Conservation (phyloP, 805 yeast genomes). For the Sugiyamaella boreocaroliniensis region DNA sequence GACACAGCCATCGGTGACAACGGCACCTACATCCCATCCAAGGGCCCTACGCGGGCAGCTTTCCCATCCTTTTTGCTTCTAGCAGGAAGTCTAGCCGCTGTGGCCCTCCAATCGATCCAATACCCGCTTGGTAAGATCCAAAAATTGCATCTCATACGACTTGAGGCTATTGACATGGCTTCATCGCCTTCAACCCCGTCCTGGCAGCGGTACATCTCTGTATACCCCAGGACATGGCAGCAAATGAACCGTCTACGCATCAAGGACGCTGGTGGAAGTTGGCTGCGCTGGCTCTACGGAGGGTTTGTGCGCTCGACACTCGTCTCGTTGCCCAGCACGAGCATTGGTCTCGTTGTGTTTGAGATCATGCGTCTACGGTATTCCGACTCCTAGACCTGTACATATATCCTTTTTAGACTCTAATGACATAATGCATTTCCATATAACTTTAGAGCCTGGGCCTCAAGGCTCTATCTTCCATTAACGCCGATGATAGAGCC, state of each 20-base stretch:
- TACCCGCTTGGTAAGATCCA: conserved; percentile 80
- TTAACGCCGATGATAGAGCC: too few relatives aligned
- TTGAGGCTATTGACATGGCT: conserved; percentile 62
- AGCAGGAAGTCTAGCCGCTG: conserved; percentile 87
- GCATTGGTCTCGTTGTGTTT: conserved; percentile 75
- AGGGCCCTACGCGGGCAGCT: conserved; percentile 37
- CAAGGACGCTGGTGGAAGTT: conserved; percentile 46
- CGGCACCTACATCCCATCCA: conserved; percentile 16
- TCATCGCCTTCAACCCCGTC: conserved; percentile 16
- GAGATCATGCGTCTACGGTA: conserved; percentile 58
- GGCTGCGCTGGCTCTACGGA: conserved; percentile 65
- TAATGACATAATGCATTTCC: too few relatives aligned
- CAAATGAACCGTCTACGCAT: conserved; percentile 49
- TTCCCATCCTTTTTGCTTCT: conserved; percentile 63
- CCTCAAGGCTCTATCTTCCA: too few relatives aligned
- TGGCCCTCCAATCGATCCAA: conserved; percentile 67
- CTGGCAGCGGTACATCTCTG: conserved; percentile 53
- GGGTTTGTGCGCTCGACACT: conserved; percentile 71
- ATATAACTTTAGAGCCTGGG: too few relatives aligned
- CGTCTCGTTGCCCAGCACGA: conserved; percentile 79
- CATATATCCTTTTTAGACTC: neutral
- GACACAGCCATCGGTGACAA: neutral
- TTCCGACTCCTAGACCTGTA: neutral
- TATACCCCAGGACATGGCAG: conserved; percentile 68
- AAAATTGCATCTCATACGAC: conserved; percentile 65